Evolutionary conservation across 495 filamentous ascomycete species (phyloP), one percentile per base, ranked within the genome.

Genomic region (Hypomontagnella submonticulosa): DNA sequence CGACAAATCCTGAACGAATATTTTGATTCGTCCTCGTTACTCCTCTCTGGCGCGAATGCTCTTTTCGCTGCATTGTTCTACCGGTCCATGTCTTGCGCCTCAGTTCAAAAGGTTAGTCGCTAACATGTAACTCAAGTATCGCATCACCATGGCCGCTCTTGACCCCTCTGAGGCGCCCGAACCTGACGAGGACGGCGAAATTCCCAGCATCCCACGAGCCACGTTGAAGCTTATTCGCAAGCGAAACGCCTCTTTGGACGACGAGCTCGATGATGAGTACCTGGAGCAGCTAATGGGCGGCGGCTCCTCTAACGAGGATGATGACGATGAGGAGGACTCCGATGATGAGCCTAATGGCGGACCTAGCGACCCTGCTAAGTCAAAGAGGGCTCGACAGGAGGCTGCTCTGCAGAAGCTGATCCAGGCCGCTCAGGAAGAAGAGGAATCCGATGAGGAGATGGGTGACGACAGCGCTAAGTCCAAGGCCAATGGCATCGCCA

Each of bases 71-170:
- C 34, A n/a, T 41, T 36, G 42, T 46, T 15, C 6, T 4, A 38
- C 23, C 23, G 3, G 6, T 38, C 12, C 34, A 19, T 55, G 6
- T 33, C 33, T 27, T 37, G 34, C 32, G n/a, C 34, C 23, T 47
- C 34, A 11, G 6, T 44, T 15, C 13, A 47, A 53, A 70, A 47
- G 36, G 19, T 20, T 53, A 44, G 30, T 58, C 44, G 32, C 69
- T 72, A 58, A 75, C 61, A 53, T 37, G 57, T 8, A 46, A 23
- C n/a, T 32, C 11, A 68, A 97, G 93, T 92, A 97, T 80, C 93
- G 91, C 70, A 89, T 99, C 67, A 97, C 92, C 71, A 99, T 99
- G 95, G 95, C 96, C 70, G 95, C 95, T 69, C 88, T 99, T 70
- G 93, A 99, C 75, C 95, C 95, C 33, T 90, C 86, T 70, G 90